Conservation (phyloP, 345 rosid genomes). For the Eucalyptus polybractea region DNA sequence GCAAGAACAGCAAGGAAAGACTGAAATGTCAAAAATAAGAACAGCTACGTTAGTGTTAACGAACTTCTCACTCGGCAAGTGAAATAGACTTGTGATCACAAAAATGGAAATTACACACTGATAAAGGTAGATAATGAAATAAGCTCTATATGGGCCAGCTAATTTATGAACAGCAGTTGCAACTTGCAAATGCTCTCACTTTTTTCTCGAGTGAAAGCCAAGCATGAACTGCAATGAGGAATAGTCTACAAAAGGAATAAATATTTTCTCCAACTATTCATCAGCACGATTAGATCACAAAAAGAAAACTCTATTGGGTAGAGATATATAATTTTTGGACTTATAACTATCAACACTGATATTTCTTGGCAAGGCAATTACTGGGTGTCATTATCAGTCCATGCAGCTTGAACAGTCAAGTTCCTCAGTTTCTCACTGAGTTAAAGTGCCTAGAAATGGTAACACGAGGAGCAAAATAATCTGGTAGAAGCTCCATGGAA, state of each 20-base stretch:
- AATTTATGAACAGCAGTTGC: neutral
- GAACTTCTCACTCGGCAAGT: neutral
- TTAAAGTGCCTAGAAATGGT: neutral
- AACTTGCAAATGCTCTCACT: neutral
- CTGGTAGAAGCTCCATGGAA: neutral
- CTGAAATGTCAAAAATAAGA: constrained; percentile 14
- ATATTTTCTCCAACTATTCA: neutral
- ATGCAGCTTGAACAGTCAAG: neutral
- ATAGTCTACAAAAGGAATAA: neutral
- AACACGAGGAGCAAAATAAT: neutral
- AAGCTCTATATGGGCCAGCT: neutral
- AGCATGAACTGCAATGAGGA: neutral
- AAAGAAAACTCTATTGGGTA: neutral
- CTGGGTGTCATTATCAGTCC: neutral
- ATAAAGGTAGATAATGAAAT: neutral
- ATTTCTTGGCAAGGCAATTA: neutral
- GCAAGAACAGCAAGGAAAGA: constrained; percentile 47
- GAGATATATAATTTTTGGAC: neutral
- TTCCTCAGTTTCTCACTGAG: neutral
- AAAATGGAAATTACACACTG: neutral
- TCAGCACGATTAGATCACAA: neutral
- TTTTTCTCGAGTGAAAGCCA: neutral
- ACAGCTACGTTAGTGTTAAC: neutral
- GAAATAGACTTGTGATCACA: neutral
- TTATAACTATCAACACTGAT: neutral